Percentiles rank a stretch among this genome's conserved stretches.
Evolutionary conservation across 306 rosid genomes (phyloP).

Genomic region (Senna tora): DNA sequence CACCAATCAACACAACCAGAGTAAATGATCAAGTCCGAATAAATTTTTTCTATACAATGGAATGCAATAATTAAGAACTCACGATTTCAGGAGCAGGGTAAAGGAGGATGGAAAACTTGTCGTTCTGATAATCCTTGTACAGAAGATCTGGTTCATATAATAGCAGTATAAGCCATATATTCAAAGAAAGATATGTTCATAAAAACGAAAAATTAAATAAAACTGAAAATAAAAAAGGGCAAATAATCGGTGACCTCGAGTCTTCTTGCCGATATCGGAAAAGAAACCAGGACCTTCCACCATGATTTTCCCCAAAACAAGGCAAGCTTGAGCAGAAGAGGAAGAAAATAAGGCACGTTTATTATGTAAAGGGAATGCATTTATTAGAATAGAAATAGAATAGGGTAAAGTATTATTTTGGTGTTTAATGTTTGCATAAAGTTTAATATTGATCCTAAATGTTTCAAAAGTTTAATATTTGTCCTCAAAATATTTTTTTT

Average conservation of each 20-base stretch:
- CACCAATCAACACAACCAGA: not conserved
- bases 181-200: not conserved
- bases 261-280: constrained; percentile 86
- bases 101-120: constrained; percentile 88
- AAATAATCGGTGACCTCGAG: constrained; percentile 61
- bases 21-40: not conserved
- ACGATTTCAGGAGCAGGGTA: constrained; percentile 75
- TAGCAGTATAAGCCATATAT: not conserved
- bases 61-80: constrained; percentile 28
- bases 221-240: not conserved
- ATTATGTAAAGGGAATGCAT: too few relatives aligned
- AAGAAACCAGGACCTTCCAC: constrained; percentile 97
- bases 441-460: too few relatives aligned
- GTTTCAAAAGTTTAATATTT: too few relatives aligned
- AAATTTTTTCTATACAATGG: not conserved
- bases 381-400: too few relatives aligned
- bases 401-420: too few relatives aligned
- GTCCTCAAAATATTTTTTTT: too few relatives aligned
- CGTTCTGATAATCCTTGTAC: constrained; percentile 88
- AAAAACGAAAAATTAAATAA: not conserved
- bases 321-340: not conserved
- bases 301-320: constrained; percentile 52
- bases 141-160: constrained; percentile 64
- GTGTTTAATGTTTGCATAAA: too few relatives aligned
- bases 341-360: not conserved